Evolutionary conservation across 2,329 filamentous ascomycete species (phyloP).

Genomic region (Penicillium sp.): DNA sequence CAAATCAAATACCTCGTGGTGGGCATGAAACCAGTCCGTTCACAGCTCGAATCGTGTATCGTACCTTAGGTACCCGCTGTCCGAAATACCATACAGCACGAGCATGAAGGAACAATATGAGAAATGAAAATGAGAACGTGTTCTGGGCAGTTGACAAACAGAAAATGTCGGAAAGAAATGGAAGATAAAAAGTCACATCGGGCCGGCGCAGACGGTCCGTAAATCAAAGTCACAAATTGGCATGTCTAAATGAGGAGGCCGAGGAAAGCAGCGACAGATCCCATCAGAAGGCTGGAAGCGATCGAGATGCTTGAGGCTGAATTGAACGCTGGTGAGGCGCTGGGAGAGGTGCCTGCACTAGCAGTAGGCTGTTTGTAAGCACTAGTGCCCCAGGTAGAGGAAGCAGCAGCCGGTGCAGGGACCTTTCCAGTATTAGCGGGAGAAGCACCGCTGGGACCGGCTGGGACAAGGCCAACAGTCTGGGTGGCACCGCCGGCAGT

Average conservation of each 20-base stretch:
- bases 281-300: slow-evolving; percentile 5
- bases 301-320: slow-evolving; percentile 2
- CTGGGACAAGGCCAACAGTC: slow-evolving; percentile 39
- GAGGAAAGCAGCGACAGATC: slow-evolving; percentile 5
- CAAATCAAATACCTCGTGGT: slow-evolving; percentile 3
- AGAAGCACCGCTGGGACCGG: slow-evolving; percentile 19
- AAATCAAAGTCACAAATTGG: neutral
- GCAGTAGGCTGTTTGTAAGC: neutral
- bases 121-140: neutral
- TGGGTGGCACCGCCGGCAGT: slow-evolving; percentile 23
- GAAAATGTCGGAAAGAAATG: neutral
- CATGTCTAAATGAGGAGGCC: slow-evolving; percentile 2
- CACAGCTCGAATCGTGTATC: neutral
- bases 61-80: neutral
- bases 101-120: neutral
- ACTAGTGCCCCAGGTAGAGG: slow-evolving; percentile 18
- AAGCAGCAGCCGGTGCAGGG: slow-evolving; percentile 25
- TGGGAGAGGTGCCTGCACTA: slow-evolving; percentile 8
- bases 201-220: neutral
- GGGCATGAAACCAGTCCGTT: neutral
- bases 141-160: neutral
- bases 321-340: neutral
- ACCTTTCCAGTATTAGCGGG: slow-evolving; percentile 23
- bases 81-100: neutral
- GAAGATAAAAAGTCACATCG: neutral